Percentiles rank a stretch among this genome's conserved stretches.
Evolutionary conservation across 371 early-diverging fungal species (phyloP).

Genomic region (Dinochytrium kinnereticum): DNA sequence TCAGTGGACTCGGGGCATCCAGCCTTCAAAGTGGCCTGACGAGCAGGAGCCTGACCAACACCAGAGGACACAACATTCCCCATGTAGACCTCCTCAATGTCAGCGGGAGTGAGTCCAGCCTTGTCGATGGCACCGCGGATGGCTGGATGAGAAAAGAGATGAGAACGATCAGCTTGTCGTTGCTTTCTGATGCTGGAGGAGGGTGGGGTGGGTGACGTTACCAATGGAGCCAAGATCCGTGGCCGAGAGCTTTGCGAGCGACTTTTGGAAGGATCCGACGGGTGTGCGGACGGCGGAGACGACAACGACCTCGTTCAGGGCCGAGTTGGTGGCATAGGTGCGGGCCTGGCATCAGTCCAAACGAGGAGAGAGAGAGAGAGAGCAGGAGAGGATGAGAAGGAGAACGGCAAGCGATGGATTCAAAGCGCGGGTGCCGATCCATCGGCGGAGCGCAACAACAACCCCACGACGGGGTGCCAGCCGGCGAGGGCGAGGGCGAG

Average conservation of each 20-base stretch:
- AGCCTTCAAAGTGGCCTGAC: conserved; percentile 89
- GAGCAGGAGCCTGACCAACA: conserved; percentile 92
- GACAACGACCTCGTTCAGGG: conserved; percentile 79
- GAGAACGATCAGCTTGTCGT: not conserved
- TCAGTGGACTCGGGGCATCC: conserved; percentile 78
- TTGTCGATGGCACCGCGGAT: conserved; percentile 71
- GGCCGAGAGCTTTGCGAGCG: conserved; percentile 83
- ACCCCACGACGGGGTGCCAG: too few relatives aligned
- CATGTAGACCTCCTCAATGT: conserved; percentile 88
- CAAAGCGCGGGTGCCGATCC: too few relatives aligned
- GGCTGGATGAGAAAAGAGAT: conserved; percentile 49
- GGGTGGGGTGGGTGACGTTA: conserved; percentile 5
- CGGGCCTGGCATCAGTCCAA: not conserved
- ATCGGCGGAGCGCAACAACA: too few relatives aligned
- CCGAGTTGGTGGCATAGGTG: conserved; percentile 1
- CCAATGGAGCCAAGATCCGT: conserved; percentile 80
- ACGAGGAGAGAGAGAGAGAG: too few relatives aligned
- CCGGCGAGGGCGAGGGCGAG: too few relatives aligned
- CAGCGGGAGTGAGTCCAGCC: conserved; percentile 69
- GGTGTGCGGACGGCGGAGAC: conserved; percentile 89
- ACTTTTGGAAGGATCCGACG: conserved; percentile 90
- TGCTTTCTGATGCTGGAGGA: not conserved
- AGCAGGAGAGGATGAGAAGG: too few relatives aligned
- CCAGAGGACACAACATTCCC: conserved; percentile 88
- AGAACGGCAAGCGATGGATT: too few relatives aligned